These are phyloP conservation scores for Pyrus bretschneideri DNA, from an alignment of 306 rosid genomes.

Conservation along the genomic window DNA sequence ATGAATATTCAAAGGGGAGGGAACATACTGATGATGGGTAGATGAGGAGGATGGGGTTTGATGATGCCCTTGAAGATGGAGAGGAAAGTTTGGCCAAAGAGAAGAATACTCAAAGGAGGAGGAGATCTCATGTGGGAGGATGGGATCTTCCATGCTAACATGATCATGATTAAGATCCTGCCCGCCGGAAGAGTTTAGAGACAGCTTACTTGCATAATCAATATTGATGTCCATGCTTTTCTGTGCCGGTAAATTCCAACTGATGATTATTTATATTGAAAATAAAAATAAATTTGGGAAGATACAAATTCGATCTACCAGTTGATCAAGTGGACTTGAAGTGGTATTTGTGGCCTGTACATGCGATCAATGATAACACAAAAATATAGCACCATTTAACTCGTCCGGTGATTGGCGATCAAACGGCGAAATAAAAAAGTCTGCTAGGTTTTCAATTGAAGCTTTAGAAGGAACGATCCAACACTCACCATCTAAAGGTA, in stretches of 20 bases:
- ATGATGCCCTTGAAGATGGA: constrained; percentile 15
- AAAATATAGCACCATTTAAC: no score
- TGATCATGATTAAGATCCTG: constrained; percentile 29
- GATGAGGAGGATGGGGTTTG: neutral
- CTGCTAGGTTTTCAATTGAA: neutral
- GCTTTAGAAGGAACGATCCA: neutral
- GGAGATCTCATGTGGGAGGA: constrained; percentile 32
- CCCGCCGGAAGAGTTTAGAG: constrained; percentile 15
- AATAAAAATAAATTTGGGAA: neutral
- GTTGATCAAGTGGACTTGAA: neutral
- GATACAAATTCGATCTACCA: neutral
- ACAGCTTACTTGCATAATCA: constrained; percentile 18
- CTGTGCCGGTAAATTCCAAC: neutral
- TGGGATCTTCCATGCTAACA: constrained; percentile 24
- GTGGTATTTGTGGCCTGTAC: no score
- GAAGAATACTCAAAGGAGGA: constrained; percentile 7
- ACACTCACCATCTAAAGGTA: neutral
- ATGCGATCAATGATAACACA: neutral
- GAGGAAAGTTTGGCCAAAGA: constrained; percentile 31
- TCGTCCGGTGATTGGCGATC: neutral
- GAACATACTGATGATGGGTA: neutral
- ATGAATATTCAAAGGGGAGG: constrained; percentile 1
- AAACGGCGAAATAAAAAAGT: no score
- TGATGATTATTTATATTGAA: neutral
- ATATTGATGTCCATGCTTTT: constrained; percentile 40